Percentiles rank a stretch among this genome's conserved stretches.
Evolutionary conservation across 192 early-diverging fungal genomes (phyloP).

Genomic region (Backusella parvicylindrica): DNA sequence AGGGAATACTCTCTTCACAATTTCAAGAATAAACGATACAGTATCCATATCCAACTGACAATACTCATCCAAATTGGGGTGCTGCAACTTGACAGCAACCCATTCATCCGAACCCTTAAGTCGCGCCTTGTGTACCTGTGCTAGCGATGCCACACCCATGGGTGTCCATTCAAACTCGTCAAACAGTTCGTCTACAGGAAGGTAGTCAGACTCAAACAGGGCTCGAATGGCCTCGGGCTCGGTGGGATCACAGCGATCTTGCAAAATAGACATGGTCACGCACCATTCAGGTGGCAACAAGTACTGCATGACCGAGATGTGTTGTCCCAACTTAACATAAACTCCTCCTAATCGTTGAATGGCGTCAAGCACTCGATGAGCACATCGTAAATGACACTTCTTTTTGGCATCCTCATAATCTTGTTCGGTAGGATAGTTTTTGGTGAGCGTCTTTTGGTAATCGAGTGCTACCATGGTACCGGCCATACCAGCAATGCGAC

Average conservation of each 20-base stretch:
- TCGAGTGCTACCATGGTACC: constrained; percentile 48
- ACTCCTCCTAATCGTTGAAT: constrained; percentile 73
- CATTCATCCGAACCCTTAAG: constrained; percentile 36
- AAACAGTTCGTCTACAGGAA: constrained; percentile 68
- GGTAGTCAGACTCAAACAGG: constrained; percentile 69
- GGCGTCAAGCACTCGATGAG: constrained; percentile 58
- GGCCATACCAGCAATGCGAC: constrained; percentile 34
- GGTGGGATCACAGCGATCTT: constrained; percentile 81
- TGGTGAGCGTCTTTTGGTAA: constrained; percentile 51
- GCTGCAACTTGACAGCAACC: constrained; percentile 95
- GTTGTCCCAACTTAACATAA: constrained; percentile 90
- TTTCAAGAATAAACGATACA: constrained; percentile 54
- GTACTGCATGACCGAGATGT: constrained; percentile 79
- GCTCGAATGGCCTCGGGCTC: constrained; percentile 64
- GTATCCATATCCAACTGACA: constrained; percentile 80
- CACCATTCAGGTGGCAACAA: constrained; percentile 91
- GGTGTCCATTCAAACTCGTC: constrained; percentile 76
- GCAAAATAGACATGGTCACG: constrained; percentile 73
- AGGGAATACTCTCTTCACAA: constrained; percentile 72
- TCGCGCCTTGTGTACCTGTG: constrained; percentile 86
- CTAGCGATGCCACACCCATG: constrained; percentile 91
- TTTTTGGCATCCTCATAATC: constrained; percentile 42
- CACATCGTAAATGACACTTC: constrained; percentile 63
- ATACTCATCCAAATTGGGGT: constrained; percentile 76
- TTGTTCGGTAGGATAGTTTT: constrained; percentile 9